Percentiles rank a stretch among this genome's conserved stretches.
Evolutionary conservation across 2,329 filamentous ascomycete species (phyloP).

Genomic region (Hypocreales sp.): DNA sequence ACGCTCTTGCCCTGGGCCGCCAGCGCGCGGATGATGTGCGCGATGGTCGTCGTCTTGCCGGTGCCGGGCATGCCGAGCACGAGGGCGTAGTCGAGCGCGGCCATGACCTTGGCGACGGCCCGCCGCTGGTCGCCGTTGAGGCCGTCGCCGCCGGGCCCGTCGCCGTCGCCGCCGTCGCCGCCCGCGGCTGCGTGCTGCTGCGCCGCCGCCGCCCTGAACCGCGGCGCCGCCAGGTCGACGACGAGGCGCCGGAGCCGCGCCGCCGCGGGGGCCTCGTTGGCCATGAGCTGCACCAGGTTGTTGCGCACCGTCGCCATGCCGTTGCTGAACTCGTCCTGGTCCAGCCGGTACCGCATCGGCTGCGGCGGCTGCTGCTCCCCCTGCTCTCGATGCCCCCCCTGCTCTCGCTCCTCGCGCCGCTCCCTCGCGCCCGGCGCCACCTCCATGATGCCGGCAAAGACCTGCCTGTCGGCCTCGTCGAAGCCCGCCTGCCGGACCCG

Average conservation of each 20-base stretch:
- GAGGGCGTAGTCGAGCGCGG: conserved; percentile 86
- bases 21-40: conserved; percentile 86
- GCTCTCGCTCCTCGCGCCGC: conserved; percentile 19
- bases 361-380: conserved; percentile 31
- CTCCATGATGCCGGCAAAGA: conserved; percentile 86
- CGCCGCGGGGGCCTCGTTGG: conserved; percentile 55
- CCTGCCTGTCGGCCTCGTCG: conserved; percentile 61
- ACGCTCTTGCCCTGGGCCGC: conserved; percentile 85
- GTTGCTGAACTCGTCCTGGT: conserved; percentile 97
- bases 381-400: conserved; percentile 24
- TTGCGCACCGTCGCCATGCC: conserved; percentile 92
- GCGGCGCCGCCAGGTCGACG: conserved; percentile 58
- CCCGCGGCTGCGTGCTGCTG: conserved; percentile 33
- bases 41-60: conserved; percentile 95
- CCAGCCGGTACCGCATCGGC: conserved; percentile 63
- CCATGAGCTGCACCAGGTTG: conserved; percentile 87
- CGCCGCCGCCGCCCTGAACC: conserved; percentile 53
- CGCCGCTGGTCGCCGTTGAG: conserved; percentile 78
- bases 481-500: conserved; percentile 64
- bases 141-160: conserved; percentile 35
- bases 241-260: conserved; percentile 63
- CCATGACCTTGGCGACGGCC: conserved; percentile 92
- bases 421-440: conserved; percentile 41
- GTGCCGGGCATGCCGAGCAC: conserved; percentile 97
- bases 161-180: neutral